Conservation (phyloP, 1,284 basidiomycete genomes). For the Pseudozyma pruni region DNA sequence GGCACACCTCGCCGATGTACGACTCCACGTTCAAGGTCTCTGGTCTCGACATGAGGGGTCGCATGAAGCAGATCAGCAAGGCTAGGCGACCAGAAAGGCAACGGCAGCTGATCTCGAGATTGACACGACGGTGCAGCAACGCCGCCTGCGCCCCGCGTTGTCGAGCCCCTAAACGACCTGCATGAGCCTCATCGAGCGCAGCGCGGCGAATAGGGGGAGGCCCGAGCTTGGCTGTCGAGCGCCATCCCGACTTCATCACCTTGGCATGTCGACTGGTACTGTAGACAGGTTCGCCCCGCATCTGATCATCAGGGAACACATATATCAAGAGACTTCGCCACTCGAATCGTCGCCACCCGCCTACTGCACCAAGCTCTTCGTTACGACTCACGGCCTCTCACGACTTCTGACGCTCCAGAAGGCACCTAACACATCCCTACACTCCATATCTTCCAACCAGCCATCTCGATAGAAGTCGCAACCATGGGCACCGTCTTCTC, state of each 20-base stretch:
- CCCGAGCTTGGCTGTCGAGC: slow-evolving; percentile 6
- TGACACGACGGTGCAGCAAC: not conserved
- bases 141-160: not conserved
- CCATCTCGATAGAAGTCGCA: not conserved
- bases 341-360: no score
- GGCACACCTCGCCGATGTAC: no score
- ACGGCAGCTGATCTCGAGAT: no score
- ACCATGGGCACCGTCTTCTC: slow-evolving; percentile 56
- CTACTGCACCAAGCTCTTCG: no score
- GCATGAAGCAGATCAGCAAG: no score
- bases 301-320: not conserved
- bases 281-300: no score
- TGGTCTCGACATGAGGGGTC: no score
- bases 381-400: slow-evolving; percentile 13
- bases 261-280: no score
- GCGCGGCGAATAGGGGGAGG: slow-evolving; percentile 27
- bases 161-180: slow-evolving; percentile 32
- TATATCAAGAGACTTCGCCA: no score
- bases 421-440: not conserved
- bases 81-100: no score
- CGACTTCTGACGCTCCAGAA: not conserved
- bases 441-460: not conserved
- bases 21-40: no score
- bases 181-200: slow-evolving; percentile 11
- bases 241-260: slow-evolving; percentile 19